phyloP scores from a whole-genome alignment of 2,329 filamentous ascomycete species.

The Aspergillus sp. region DNA sequence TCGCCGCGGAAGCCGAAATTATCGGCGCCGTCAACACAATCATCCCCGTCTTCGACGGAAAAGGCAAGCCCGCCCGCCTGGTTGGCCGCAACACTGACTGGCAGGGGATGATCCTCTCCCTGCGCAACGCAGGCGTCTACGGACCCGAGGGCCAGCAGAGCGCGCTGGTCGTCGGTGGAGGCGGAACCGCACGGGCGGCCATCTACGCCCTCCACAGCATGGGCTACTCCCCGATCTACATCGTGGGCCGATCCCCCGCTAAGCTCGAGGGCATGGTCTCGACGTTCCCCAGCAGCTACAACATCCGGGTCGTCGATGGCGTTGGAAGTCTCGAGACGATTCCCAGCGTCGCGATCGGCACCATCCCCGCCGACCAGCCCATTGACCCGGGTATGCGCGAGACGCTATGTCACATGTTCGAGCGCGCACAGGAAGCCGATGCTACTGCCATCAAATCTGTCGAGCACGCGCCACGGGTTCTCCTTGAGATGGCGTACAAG shows the following conservation, averaged over 20 bases:
- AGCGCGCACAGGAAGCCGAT: slow-evolving; percentile 53
- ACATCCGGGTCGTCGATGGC: slow-evolving; percentile 67
- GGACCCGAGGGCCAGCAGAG: slow-evolving; percentile 49
- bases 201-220: slow-evolving; percentile 86
- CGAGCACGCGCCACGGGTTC: slow-evolving; percentile 57
- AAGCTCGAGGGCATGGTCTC: slow-evolving; percentile 71
- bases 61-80: slow-evolving; percentile 57
- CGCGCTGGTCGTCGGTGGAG: slow-evolving; percentile 85
- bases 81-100: slow-evolving; percentile 95
- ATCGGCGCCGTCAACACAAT: slow-evolving; percentile 98
- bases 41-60: slow-evolving; percentile 61
- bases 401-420: slow-evolving; percentile 62
- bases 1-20: slow-evolving; percentile 75
- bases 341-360: slow-evolving; percentile 79
- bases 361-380: slow-evolving; percentile 84
- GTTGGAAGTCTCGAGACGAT: slow-evolving; percentile 57
- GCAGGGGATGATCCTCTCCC: slow-evolving; percentile 83
- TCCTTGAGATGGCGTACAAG: slow-evolving; percentile 97
- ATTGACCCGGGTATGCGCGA: slow-evolving; percentile 74
- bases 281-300: slow-evolving; percentile 75
- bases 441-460: slow-evolving; percentile 38
- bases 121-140: slow-evolving; percentile 70
- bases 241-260: slow-evolving; percentile 74
- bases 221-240: slow-evolving; percentile 82
- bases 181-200: slow-evolving; percentile 88